Evolutionary conservation across 2,329 filamentous ascomycete genomes (phyloP).

Genomic region (Talaromyces atroroseus): DNA sequence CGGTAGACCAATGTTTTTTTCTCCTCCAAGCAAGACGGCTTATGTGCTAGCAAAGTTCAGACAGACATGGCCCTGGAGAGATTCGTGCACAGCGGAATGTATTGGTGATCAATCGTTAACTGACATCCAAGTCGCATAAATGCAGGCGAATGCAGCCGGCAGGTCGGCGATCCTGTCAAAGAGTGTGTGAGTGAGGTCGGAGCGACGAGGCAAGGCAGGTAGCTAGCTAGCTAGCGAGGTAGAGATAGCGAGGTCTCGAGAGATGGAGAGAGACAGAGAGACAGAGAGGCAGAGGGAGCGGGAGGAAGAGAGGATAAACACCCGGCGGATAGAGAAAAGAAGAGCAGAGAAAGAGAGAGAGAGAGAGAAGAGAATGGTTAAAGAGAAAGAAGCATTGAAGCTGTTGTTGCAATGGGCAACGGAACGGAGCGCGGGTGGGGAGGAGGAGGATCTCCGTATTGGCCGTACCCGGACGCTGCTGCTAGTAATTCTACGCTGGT

Average conservation of each 20-base stretch:
- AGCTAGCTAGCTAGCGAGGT: conserved; percentile 7
- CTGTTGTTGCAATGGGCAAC: conserved; percentile 14
- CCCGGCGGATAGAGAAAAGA: background rate
- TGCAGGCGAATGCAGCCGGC: conserved; percentile 6
- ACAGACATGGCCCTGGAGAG: background rate
- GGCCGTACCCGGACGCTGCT: background rate
- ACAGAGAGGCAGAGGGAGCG: conserved; percentile 14
- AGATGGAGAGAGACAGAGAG: conserved; percentile 15
- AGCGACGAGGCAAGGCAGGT: background rate
- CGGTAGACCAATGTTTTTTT: background rate
- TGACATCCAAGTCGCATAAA: background rate
- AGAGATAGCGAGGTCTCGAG: conserved; percentile 20
- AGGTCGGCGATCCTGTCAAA: conserved; percentile 10
- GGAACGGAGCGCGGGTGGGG: conserved; percentile 2
- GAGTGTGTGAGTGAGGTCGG: background rate
- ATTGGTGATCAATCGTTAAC: background rate
- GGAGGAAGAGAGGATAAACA: background rate
- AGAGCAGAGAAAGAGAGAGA: background rate
- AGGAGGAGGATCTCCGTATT: background rate
- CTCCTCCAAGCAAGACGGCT: background rate
- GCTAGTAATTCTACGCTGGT: background rate
- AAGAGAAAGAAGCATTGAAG: conserved; percentile 5
- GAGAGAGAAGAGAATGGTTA: background rate
- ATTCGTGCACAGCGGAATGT: background rate
- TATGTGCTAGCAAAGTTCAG: background rate